Conservation (phyloP, 2,329 filamentous ascomycete genomes). For the Zalaria sp. region DNA sequence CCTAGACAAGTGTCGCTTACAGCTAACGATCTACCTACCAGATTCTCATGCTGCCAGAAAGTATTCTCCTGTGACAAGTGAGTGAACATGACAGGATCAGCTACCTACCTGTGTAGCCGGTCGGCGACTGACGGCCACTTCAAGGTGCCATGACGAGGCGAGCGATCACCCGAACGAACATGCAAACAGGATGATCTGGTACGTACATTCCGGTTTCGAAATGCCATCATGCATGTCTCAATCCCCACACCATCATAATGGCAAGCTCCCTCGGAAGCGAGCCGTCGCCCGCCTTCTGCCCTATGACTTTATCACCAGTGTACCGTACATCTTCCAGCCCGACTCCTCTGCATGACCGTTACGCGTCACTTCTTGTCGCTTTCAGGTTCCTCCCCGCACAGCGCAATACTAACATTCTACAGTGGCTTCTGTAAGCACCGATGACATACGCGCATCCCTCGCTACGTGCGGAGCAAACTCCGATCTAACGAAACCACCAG, state of each 20-base stretch:
- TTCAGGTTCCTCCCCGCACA: too few relatives aligned
- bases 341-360: too few relatives aligned
- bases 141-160: constrained; percentile 57
- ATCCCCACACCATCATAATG: neutral
- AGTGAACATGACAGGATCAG: too few relatives aligned
- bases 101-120: neutral
- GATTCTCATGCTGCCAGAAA: constrained; percentile 42
- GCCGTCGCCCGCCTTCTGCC: too few relatives aligned
- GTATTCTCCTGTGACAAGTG: constrained; percentile 39
- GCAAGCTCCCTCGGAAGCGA: too few relatives aligned
- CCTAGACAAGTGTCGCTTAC: neutral
- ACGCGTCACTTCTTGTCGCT: too few relatives aligned
- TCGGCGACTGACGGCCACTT: neutral
- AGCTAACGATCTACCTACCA: constrained; percentile 10
- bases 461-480: too few relatives aligned
- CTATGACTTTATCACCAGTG: too few relatives aligned
- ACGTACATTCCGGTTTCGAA: constrained; percentile 10
- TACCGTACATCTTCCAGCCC: too few relatives aligned
- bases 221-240: neutral
- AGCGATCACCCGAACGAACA: constrained; percentile 66
- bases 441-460: too few relatives aligned
- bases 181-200: constrained; percentile 72
- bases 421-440: too few relatives aligned
- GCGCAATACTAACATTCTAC: too few relatives aligned
- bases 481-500: constrained; percentile 5